Base-by-base conservation (phyloP, 2,329 filamentous ascomycete species). In the Ophiostoma piceae region DNA sequence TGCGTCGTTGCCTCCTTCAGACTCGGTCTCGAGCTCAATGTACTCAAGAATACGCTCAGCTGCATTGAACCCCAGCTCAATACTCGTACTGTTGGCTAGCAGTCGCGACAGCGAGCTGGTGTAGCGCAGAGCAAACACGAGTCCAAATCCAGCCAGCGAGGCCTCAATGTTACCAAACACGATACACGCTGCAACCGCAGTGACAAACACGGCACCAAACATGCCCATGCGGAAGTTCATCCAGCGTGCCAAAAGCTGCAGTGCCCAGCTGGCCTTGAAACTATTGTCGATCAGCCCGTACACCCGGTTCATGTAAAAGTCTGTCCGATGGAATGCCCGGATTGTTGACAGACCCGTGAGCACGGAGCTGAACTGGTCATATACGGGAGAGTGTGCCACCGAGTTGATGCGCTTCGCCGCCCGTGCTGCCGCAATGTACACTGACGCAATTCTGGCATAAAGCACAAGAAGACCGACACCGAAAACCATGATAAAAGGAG, bases 11-110 rank as follows among this genome's bases (percentile, higher is more conserved):
- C 77, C 78, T 47, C 75, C 80, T 43, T 79, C 71, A 68, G 77
- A 74, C 72, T 80, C 80, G 2, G 77, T 79, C 73, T 76, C 76
- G 66, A 82, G 76, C 37, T 79, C 77, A 1, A 78, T 75, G 74
- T 82, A 82, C 72, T 82, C 80, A n/a, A 81, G 69, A 7, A 82
- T 78, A n/a, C 81, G 75, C 73, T 82, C 81, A 14, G 78, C 77
- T 5, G 79, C 77, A 68, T 82, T 82, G 78, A 82, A 81, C 9
- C 76, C 77, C 41, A 81, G 74, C 74, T 82, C 80, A 6, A 81
- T 75, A 26, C 76, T 77, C 0, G 79, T 77, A 73, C 79, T 76
- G 57, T 77, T 76, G 51, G 77, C 75, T 3, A 82, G 75, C 19
- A 80, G 74, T n/a, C 74, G 74, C 0, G 76, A 77, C 67, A 81